phyloP scores from a whole-genome alignment of 306 rosid species.

The Cicer judaicum region DNA sequence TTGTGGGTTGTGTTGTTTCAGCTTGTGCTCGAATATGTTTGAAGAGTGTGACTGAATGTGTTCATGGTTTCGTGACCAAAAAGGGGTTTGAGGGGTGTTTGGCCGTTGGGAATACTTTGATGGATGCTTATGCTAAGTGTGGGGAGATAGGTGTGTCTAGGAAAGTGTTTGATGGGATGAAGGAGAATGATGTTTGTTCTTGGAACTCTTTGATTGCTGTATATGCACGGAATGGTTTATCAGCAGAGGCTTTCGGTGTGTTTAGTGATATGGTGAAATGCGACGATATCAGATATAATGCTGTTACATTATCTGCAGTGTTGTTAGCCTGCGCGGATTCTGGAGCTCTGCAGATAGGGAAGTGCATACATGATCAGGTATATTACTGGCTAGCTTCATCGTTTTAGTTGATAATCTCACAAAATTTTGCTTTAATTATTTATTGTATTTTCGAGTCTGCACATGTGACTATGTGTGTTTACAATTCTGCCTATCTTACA shows the following conservation, averaged over 20 bases:
- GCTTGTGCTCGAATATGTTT: constrained; percentile 69
- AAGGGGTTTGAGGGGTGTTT: constrained; percentile 64
- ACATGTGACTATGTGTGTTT: background rate
- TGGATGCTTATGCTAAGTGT: constrained; percentile 89
- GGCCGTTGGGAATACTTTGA: constrained; percentile 77
- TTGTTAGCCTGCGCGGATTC: constrained; percentile 80
- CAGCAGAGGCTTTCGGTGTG: constrained; percentile 67
- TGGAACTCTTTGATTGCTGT: constrained; percentile 88
- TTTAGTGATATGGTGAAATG: constrained; percentile 61
- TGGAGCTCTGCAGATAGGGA: constrained; percentile 73
- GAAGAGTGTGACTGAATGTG: constrained; percentile 62
- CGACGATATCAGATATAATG: constrained; percentile 51
- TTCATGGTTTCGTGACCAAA: constrained; percentile 71
- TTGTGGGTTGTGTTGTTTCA: constrained; percentile 68
- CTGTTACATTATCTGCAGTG: constrained; percentile 68
- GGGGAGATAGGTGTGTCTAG: constrained; percentile 61
- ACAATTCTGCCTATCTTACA: background rate
- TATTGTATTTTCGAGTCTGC: background rate
- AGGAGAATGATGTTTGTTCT: constrained; percentile 71
- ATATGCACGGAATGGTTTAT: constrained; percentile 74
- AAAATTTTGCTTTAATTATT: constrained; percentile 26
- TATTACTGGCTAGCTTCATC: constrained; percentile 8
- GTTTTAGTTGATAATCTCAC: constrained; percentile 9
- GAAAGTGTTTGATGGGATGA: constrained; percentile 78
- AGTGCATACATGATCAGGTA: constrained; percentile 85